Percentiles rank a stretch among this genome's conserved stretches.
These are phyloP conservation scores for Punica granatum DNA, from an alignment of 345 rosid species.

Conservation along the genomic window DNA sequence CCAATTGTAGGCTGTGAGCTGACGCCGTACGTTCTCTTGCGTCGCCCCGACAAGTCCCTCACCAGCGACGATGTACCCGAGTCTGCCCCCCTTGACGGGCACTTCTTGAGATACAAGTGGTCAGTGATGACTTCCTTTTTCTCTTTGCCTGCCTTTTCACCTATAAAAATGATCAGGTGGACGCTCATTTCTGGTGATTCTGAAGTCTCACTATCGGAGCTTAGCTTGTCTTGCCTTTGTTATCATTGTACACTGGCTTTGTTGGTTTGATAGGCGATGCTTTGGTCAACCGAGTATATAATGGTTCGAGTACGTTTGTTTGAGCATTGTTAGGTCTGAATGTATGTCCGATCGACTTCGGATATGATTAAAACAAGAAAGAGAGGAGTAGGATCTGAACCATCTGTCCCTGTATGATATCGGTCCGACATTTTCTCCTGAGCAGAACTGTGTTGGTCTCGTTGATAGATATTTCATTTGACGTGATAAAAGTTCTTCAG, in stretches of 20 bases:
- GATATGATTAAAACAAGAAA: neutral
- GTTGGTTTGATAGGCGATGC: neutral
- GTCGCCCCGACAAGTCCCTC: constrained; percentile 55
- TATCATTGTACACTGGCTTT: neutral
- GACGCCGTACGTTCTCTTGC: constrained; percentile 80
- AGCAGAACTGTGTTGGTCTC: neutral
- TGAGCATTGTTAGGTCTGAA: neutral
- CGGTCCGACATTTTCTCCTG: neutral
- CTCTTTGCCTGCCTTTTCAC: neutral
- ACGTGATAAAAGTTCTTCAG: neutral
- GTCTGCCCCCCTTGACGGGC: constrained; percentile 72
- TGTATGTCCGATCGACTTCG: neutral
- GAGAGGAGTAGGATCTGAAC: neutral
- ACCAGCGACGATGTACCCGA: constrained; percentile 76
- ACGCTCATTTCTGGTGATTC: neutral
- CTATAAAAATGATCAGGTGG: neutral
- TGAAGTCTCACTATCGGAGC: neutral
- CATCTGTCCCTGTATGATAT: neutral
- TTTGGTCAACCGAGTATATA: neutral
- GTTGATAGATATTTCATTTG: neutral
- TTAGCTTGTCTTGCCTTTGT: neutral
- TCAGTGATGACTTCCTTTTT: constrained; percentile 22
- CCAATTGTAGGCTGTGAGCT: constrained; percentile 98
- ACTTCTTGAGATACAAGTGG: constrained; percentile 90
- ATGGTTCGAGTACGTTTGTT: neutral